Evolutionary conservation across 345 rosid species (phyloP), one percentile per base, ranked within the genome.

Genomic region (Corymbia maculata): DNA sequence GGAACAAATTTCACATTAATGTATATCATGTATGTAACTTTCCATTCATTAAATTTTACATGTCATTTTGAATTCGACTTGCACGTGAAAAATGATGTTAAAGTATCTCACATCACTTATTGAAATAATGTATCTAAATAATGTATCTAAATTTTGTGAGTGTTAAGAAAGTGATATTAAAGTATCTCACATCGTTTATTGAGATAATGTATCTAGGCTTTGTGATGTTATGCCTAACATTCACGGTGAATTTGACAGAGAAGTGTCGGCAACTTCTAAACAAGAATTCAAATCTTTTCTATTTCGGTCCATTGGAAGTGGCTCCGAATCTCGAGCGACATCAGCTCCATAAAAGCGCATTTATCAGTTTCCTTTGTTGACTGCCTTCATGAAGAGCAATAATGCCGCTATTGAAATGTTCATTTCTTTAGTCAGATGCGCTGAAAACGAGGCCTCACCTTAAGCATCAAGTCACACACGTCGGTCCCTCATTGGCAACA

Each of bases 31-130:
- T 36, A 9, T 5, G 13, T 11, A 10, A 1, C 7, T 4, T 32
- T 7, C 2, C 6, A 0, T 36, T 70, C 10, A 70, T 70, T 9
- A 0, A 42, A 75, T 42, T 75, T 0, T 49, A 19, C 1, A 0
- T 19, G 6, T 6, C 2, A 1, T 42, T 75, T 3, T 12, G 12
- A 42, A 75, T 36, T 42, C 1, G 2, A 2, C 8, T 19, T 75
- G 13, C 8, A 42, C 0, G 1, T 42, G 2, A 42, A 13, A 36
- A 11, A 6, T 19, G 14, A 42, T 75, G 2, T 10, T 75, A 42
- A 42, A 42, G 2, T 17, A 36, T 70, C 12, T 0, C 3, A 2
- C 1, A 2, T 17, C 8, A 2, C 14, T 75, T 19, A 3, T 19
- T 1, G 3, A 8, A 26, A 8, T 4, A 13, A 59, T 59, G 3